Evolutionary conservation across 2,329 filamentous ascomycete species (phyloP), one percentile per base, ranked within the genome.

Genomic region (Magnaporthales sp.): DNA sequence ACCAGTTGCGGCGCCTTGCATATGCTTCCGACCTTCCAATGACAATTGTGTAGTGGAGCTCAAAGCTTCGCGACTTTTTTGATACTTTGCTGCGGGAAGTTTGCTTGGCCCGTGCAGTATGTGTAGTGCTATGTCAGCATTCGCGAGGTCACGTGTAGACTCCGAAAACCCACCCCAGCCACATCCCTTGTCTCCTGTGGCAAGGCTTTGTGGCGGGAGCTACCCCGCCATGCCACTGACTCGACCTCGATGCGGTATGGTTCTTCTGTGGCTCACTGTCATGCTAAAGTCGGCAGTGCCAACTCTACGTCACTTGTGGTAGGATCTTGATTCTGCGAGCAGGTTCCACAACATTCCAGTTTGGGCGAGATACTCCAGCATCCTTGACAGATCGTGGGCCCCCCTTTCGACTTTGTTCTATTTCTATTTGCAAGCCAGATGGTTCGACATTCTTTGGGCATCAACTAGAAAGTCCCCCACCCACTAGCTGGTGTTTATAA

Each of bases 401-500:
- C 54, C n/a, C 54, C 54, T 27, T n/a, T 58, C 54, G 54, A 13
- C 54, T 58, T 10, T 58, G 54, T 58, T 58, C 54, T 22, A 58
- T 58, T 58, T 58, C 54, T 22, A 58, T 58, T 51, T 51, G 54
- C n/a, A 13, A 27, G 54, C 54, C 19, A 58, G 54, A 63, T 63
- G 30, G 31, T 63, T 63, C 62, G 31, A 63, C 46, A 32, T 24
- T 38, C 31, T 27, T 63, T 26, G 62, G 62, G 62, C 62, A 63
- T 32, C 62, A 63, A 58, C 32, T 38, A 15, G 7, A 11, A 24
- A 2, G 4, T 26, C 32, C 62, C 32, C 62, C 62, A 63, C 62
- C n/a, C n/a, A n/a, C n/a, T n/a, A n/a, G n/a, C n/a, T 27, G 26
- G 9, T 63, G 62, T 32, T 32, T 31, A 63, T 63, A 63, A 63